Percentiles rank a stretch among this genome's conserved stretches.
These are phyloP conservation scores for Hericium coralloides DNA, from an alignment of 768 basidiomycete genomes.

Conservation along the genomic window DNA sequence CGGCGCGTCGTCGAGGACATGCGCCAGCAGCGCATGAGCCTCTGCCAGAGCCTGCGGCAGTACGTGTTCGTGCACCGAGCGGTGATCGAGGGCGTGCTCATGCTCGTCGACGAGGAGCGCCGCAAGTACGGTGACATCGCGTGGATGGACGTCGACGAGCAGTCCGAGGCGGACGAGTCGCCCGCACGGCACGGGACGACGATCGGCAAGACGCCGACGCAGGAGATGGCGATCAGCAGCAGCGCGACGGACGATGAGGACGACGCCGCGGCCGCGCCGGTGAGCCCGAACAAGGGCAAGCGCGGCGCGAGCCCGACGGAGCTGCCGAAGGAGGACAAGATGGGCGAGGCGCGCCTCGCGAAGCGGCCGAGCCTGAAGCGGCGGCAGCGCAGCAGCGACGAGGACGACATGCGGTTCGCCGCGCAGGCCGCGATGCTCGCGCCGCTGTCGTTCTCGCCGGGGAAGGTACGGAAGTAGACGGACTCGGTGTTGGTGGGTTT, in stretches of 20 bases:
- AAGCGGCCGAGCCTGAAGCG: conserved; percentile 65
- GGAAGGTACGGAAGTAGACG: too few relatives aligned
- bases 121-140: conserved; percentile 23
- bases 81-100: conserved; percentile 71
- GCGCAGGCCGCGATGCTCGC: background rate
- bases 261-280: conserved; percentile 1
- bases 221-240: background rate
- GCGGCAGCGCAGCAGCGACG: conserved; percentile 22
- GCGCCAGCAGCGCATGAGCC: conserved; percentile 92
- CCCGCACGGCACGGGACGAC: background rate
- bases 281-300: conserved; percentile 39
- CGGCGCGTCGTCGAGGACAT: conserved; percentile 83
- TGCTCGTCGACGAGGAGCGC: conserved; percentile 67
- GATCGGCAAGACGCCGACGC: background rate
- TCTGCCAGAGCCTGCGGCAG: conserved; percentile 91
- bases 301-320: conserved; percentile 68
- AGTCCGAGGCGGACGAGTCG: background rate
- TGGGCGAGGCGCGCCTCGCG: conserved; percentile 43
- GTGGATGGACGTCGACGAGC: conserved; percentile 10
- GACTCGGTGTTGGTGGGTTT: background rate
- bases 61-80: conserved; percentile 91
- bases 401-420: background rate
- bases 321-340: conserved; percentile 49
- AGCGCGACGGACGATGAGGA: background rate
- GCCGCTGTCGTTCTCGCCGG: too few relatives aligned